A percentile compares a stretch with the other conserved stretches of the same genome.
Conservation (phyloP, 805 yeast genomes). For the Candida vartiovaarae region DNA sequence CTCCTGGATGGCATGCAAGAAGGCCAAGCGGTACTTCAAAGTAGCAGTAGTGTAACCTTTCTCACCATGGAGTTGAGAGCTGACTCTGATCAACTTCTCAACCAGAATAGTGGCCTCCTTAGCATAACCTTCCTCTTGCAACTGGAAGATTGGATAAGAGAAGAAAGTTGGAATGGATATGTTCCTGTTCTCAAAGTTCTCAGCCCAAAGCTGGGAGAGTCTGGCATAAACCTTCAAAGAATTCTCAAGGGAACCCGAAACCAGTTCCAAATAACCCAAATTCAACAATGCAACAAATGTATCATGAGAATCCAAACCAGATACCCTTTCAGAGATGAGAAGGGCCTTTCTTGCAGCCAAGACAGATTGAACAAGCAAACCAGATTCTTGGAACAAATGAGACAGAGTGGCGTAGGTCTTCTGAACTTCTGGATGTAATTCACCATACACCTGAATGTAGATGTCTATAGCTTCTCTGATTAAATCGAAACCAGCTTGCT, state of each 20-base stretch:
- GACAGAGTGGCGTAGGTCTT: slow-evolving; percentile 60
- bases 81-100: slow-evolving; percentile 43
- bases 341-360: slow-evolving; percentile 61
- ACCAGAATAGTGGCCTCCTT: slow-evolving; percentile 47
- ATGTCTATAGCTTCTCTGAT: slow-evolving; percentile 64
- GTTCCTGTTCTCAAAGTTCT: slow-evolving; percentile 47
- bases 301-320: slow-evolving; percentile 77
- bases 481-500: slow-evolving; percentile 53
- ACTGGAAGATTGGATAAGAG: slow-evolving; percentile 52
- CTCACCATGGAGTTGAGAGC: slow-evolving; percentile 46
- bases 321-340: slow-evolving; percentile 67
- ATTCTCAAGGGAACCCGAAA: slow-evolving; percentile 49
- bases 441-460: slow-evolving; percentile 79
- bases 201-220: slow-evolving; percentile 51
- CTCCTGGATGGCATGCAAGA: slow-evolving; percentile 44
- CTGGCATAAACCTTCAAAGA: slow-evolving; percentile 57
- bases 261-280: slow-evolving; percentile 64
- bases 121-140: slow-evolving; percentile 45
- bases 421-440: slow-evolving; percentile 73
- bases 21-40: slow-evolving; percentile 63
- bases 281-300: slow-evolving; percentile 66
- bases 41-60: slow-evolving; percentile 56
- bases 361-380: slow-evolving; percentile 51
- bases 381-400: slow-evolving; percentile 55
- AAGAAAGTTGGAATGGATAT: slow-evolving; percentile 63